These are phyloP conservation scores for Logfia minima DNA, from an alignment of 129 eudicot genomes.

Conservation along the genomic window DNA sequence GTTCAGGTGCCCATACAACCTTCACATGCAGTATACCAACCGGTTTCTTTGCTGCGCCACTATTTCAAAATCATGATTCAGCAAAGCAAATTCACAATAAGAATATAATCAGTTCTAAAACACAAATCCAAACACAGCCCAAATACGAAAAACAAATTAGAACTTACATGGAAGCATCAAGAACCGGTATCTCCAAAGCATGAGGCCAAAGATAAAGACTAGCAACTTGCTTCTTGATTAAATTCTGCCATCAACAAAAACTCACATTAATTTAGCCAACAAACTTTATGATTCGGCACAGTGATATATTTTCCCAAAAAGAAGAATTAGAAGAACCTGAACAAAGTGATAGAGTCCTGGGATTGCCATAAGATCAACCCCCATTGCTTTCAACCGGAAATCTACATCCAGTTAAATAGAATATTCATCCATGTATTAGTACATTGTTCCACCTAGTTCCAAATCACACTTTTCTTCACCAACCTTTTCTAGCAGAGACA, in stretches of 20 bases:
- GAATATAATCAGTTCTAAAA: neutral
- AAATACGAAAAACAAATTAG: constrained; percentile 4
- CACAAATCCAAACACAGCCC: neutral
- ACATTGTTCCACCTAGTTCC: neutral
- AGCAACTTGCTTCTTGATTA: constrained; percentile 54
- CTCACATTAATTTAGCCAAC: constrained; percentile 26
- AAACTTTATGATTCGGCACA: neutral
- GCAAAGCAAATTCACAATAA: neutral
- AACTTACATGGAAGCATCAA: constrained; percentile 65
- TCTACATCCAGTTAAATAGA: constrained; percentile 62
- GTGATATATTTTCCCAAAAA: neutral
- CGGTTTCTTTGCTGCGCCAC: constrained; percentile 62
- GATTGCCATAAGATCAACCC: constrained; percentile 73
- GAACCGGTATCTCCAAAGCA: constrained; percentile 54
- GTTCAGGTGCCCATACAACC: constrained; percentile 51
- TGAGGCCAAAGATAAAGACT: constrained; percentile 73
- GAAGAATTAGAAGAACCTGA: constrained; percentile 47
- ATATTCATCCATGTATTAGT: constrained; percentile 13
- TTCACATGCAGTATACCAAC: constrained; percentile 60
- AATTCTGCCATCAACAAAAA: constrained; percentile 43
- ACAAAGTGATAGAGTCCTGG: constrained; percentile 61
- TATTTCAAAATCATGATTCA: constrained; percentile 24
- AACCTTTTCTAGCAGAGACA: constrained; percentile 73
- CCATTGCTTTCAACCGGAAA: constrained; percentile 63
- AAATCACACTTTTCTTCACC: neutral